Evolutionary conservation across 208 protist species (phyloP), one percentile per base, ranked within the genome.

Genomic region (Crithidia acanthocephali): DNA sequence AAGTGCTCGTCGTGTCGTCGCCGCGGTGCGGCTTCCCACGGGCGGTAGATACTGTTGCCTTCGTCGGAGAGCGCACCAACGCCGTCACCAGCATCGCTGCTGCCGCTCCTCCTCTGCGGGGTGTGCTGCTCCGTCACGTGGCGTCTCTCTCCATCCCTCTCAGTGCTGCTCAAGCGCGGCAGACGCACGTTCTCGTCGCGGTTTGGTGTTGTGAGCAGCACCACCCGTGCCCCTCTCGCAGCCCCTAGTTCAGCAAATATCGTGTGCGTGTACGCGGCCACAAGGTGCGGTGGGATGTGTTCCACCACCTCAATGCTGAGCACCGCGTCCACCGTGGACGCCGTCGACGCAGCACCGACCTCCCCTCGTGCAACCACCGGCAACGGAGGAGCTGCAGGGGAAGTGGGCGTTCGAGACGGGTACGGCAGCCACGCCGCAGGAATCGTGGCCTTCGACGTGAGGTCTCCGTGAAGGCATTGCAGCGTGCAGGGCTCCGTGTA

Each of bases 271-370:
- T 75, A 92, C 7, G 68, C 64, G 3, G 73, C 72, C 11, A 92
- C 79, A 28, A 76, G 59, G 28, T 82, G 68, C 15, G 79, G 74
- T 0, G 75, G 48, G 27, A 89, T 81, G 72, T 89, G 81, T 69
- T 87, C 83, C 16, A 89, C 60, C 13, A 89, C 83, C 44, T 92
- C 86, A n/a, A 89, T 76, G 27, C 79, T 87, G 42, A 85, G 42
- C 20, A 92, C 72, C 16, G 84, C 79, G 45, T 92, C 83, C 62
- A 77, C 72, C 2, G 44, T 22, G 8, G 47, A 20, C 2, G 2
- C n/a, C 4, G 3, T 44, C 55, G 2, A 33, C 33, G 27, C 20
- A 1, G 5, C 55, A n/a, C 20, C 20, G 28, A 15, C 20, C 35
- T 33, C 20, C n/a, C 52, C 9, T 57, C 28, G 15, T 37, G 8